A percentile compares a stretch with the other conserved stretches of the same genome.
phyloP scores from a whole-genome alignment of 768 basidiomycete species.

The Russula olivacea region DNA sequence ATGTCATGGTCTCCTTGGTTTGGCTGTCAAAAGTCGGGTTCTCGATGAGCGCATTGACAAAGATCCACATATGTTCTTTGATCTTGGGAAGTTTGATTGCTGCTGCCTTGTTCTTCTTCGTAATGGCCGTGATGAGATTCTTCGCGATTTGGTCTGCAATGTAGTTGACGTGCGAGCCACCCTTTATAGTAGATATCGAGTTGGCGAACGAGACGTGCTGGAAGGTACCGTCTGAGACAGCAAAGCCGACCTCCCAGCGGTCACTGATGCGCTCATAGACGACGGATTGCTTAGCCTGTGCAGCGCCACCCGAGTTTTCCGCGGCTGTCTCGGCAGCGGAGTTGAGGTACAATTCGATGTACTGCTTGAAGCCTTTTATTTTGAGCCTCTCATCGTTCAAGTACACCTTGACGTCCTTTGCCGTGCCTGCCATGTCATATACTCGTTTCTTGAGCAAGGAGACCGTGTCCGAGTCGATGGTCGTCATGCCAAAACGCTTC shows the following conservation, averaged over 20 bases:
- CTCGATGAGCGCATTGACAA: constrained; percentile 91
- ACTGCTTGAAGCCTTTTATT: constrained; percentile 94
- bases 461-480: constrained; percentile 86
- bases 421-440: constrained; percentile 95
- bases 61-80: constrained; percentile 98
- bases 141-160: constrained; percentile 89
- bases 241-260: constrained; percentile 95
- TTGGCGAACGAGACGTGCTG: constrained; percentile 98
- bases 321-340: constrained; percentile 66
- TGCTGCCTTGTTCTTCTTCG: constrained; percentile 98
- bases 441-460: constrained; percentile 89
- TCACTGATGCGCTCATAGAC: constrained; percentile 74
- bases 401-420: constrained; percentile 88
- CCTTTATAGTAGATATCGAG: constrained; percentile 93
- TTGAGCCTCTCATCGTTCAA: constrained; percentile 89
- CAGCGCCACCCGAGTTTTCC: constrained; percentile 72
- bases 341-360: constrained; percentile 88
- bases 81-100: constrained; percentile 88
- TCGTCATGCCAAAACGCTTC: constrained; percentile 83
- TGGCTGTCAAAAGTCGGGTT: constrained; percentile 99
- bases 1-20: constrained; percentile 92
- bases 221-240: constrained; percentile 86
- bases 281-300: constrained; percentile 65
- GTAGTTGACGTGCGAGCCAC: constrained; percentile 85
- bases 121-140: constrained; percentile 69